Conservation (phyloP, 1,284 basidiomycete genomes). For the Apiotrichum montevideense region DNA sequence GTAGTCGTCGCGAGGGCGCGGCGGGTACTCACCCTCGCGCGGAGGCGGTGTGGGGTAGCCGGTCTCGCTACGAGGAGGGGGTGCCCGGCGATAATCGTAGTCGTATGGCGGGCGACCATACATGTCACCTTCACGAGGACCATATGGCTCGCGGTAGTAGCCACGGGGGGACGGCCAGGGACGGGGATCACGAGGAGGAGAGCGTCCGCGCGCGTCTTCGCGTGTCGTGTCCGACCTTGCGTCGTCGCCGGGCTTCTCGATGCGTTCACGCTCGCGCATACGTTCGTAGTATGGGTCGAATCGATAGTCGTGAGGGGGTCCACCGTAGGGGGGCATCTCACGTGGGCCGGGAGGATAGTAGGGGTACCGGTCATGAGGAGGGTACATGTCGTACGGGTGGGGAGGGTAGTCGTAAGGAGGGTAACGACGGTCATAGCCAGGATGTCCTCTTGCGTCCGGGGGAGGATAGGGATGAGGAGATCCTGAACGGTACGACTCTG, state of each 20-base stretch:
- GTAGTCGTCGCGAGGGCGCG: conserved; percentile 3
- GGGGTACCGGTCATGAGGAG: conserved; percentile 4
- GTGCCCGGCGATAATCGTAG: background rate
- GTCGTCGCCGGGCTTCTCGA: background rate
- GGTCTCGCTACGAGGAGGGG: background rate
- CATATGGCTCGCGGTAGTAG: conserved; percentile 12
- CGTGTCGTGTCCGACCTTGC: background rate
- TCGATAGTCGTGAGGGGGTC: conserved; percentile 13
- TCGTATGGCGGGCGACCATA: conserved; percentile 2
- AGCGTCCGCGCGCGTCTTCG: conserved; percentile 3
- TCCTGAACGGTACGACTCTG: conserved; percentile 12
- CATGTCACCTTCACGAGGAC: background rate
- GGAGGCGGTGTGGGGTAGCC: conserved; percentile 4
- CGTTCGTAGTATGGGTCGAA: conserved; percentile 15
- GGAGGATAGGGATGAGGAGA: conserved; percentile 9
- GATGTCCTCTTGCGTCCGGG: conserved; percentile 1
- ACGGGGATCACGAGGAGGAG: conserved; percentile 4
- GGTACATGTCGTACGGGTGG: conserved; percentile 3
- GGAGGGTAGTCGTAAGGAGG: conserved; percentile 10
- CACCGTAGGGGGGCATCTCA: background rate
- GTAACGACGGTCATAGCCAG: conserved; percentile 8
- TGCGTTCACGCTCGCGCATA: conserved; percentile 7
- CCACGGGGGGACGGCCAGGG: conserved; percentile 2
- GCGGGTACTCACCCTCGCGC: background rate
- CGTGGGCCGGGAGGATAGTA: conserved; percentile 9